Conservation (phyloP, 2,329 filamentous ascomycete genomes). For the Xylaria sp. region DNA sequence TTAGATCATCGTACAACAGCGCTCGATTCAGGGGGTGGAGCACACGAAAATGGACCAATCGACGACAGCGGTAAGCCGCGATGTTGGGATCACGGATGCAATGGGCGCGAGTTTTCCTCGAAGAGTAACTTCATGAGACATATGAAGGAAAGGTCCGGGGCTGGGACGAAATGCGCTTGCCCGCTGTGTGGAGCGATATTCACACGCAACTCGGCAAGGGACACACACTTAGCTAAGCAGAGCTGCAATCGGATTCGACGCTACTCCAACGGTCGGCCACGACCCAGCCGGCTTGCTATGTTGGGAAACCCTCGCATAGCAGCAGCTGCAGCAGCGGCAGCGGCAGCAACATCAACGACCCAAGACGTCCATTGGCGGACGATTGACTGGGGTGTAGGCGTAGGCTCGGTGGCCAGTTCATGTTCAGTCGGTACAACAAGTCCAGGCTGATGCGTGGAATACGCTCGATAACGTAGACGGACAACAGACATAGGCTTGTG, state of each 20-base stretch:
- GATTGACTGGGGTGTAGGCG: constrained; percentile 26
- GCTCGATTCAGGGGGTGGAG: constrained; percentile 24
- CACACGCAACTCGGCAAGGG: constrained; percentile 33
- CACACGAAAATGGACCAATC: constrained; percentile 17
- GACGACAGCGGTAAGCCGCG: constrained; percentile 28
- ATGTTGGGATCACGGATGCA: constrained; percentile 36
- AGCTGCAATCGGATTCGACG: constrained; percentile 36
- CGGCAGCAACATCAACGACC: constrained; percentile 14
- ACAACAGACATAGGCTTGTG: not conserved
- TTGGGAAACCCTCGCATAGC: constrained; percentile 31
- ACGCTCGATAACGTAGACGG: not conserved
- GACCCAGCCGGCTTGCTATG: constrained; percentile 32
- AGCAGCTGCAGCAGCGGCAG: constrained; percentile 24
- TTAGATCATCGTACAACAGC: constrained; percentile 17
- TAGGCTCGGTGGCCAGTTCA: constrained; percentile 22
- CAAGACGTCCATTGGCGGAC: constrained; percentile 31
- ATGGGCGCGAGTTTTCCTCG: constrained; percentile 34
- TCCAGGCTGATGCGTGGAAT: constrained; percentile 13
- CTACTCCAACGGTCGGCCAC: constrained; percentile 34
- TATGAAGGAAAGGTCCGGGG: constrained; percentile 32
- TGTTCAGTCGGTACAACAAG: constrained; percentile 7
- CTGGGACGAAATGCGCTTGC: constrained; percentile 30
- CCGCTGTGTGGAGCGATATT: constrained; percentile 35
- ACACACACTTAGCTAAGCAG: constrained; percentile 34
- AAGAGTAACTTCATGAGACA: constrained; percentile 35